Conservation (phyloP, 1,284 basidiomycete species). For the Malassezia furfur region DNA sequence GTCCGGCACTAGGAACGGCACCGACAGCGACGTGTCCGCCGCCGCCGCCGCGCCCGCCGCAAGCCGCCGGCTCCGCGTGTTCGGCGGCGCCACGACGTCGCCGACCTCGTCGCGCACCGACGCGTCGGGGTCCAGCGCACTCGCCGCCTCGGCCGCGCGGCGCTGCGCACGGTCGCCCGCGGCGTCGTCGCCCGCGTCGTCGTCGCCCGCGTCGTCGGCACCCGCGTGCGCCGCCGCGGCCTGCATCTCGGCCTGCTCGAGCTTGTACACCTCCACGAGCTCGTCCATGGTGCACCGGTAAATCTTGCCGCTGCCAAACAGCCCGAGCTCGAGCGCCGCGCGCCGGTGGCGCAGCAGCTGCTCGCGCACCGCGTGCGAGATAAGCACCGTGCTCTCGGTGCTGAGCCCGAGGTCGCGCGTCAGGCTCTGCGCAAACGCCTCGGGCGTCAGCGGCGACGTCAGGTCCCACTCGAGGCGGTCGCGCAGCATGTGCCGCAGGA, state of each 20-base stretch:
- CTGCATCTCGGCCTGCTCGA: conserved; percentile 49
- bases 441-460: conserved; percentile 78
- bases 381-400: conserved; percentile 75
- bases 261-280: conserved; percentile 23
- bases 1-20: conserved; percentile 53
- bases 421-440: conserved; percentile 69
- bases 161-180: conserved; percentile 15
- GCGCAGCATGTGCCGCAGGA: conserved; percentile 75
- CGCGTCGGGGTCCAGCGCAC: background rate
- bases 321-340: conserved; percentile 83
- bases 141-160: conserved; percentile 18
- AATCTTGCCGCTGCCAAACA: conserved; percentile 55
- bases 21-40: background rate
- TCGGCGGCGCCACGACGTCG: conserved; percentile 12
- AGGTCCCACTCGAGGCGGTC: conserved; percentile 99
- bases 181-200: too few species aligned
- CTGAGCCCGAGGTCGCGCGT: conserved; percentile 77
- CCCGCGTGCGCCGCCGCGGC: background rate
- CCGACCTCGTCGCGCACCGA: background rate
- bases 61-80: conserved; percentile 15
- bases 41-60: background rate
- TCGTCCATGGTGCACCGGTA: conserved; percentile 28
- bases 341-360: conserved; percentile 85
- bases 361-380: conserved; percentile 86
- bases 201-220: background rate